Evolutionary conservation across 2,329 filamentous ascomycete genomes (phyloP).

Genomic region (Metarhizium anisopliae): DNA sequence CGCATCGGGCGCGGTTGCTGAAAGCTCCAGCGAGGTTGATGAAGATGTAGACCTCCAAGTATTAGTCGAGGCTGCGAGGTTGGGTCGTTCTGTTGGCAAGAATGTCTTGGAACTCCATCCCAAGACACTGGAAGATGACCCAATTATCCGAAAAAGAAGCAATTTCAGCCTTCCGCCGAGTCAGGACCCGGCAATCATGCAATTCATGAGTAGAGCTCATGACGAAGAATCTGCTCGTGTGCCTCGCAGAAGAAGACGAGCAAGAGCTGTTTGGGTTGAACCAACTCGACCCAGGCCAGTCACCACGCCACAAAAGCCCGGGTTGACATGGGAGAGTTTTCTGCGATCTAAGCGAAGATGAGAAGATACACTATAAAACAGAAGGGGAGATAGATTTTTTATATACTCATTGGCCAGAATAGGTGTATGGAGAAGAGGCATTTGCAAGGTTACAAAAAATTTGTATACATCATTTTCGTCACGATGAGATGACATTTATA

Average conservation of each 20-base stretch:
- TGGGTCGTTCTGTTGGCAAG: conserved; percentile 15
- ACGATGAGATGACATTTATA: conserved; percentile 1
- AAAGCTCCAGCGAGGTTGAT: conserved; percentile 2
- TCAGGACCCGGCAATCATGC: conserved; percentile 26
- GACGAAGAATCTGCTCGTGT: conserved; percentile 3
- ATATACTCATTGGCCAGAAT: background rate
- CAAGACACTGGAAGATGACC: conserved; percentile 29
- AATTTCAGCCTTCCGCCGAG: conserved; percentile 27
- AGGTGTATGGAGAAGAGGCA: background rate
- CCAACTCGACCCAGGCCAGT: conserved; percentile 9
- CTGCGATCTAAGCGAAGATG: conserved; percentile 17
- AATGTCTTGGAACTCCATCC: conserved; percentile 30
- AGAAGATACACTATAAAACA: background rate
- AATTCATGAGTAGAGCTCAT: conserved; percentile 13
- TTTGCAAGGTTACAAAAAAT: background rate
- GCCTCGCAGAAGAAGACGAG: conserved; percentile 6
- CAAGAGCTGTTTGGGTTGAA: conserved; percentile 12
- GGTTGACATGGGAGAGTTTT: conserved; percentile 14
- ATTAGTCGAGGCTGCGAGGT: conserved; percentile 22
- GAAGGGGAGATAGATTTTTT: background rate
- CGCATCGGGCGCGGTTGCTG: background rate
- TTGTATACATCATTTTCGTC: background rate
- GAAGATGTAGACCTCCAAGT: conserved; percentile 19
- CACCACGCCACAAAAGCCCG: conserved; percentile 6
- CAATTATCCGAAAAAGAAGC: conserved; percentile 21